These are phyloP conservation scores for Diversispora epigaea DNA, from an alignment of 192 early-diverging fungal genomes.

Conservation along the genomic window DNA sequence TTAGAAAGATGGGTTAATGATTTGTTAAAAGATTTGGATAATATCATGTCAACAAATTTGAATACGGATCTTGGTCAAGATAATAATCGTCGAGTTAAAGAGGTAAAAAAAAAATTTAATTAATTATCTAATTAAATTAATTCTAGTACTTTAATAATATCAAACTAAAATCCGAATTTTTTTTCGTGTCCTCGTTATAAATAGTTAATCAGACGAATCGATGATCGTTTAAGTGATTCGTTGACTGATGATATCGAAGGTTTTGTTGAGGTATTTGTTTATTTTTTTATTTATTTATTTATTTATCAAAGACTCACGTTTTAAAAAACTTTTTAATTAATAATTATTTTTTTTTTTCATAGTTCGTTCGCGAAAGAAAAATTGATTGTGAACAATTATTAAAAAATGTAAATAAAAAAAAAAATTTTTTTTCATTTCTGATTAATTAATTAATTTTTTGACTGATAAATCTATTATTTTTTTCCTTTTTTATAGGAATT, in stretches of 20 bases:
- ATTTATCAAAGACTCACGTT: too few species aligned
- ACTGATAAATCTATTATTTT: neutral
- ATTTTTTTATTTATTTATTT: neutral
- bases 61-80: slow-evolving; percentile 1
- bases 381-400: slow-evolving; percentile 17
- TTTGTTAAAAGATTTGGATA: neutral
- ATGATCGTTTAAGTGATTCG: slow-evolving; percentile 6
- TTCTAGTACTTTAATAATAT: too few species aligned
- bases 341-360: neutral
- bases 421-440: too few species aligned
- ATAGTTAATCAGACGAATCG: slow-evolving; percentile 21
- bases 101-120: slow-evolving; percentile 12
- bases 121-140: too few species aligned
- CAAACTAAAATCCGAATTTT: too few species aligned
- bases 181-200: neutral
- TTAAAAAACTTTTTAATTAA: too few species aligned
- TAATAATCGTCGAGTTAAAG: slow-evolving; percentile 18
- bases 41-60: slow-evolving; percentile 11
- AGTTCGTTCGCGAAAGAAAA: slow-evolving; percentile 16
- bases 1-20: slow-evolving; percentile 26
- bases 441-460: neutral
- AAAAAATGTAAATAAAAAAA: slow-evolving; percentile 9
- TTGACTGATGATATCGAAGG: neutral
- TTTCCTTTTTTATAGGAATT: neutral
- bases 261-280: neutral